Conservation (phyloP, 1,139 yeast species). For the Candida sojae region DNA sequence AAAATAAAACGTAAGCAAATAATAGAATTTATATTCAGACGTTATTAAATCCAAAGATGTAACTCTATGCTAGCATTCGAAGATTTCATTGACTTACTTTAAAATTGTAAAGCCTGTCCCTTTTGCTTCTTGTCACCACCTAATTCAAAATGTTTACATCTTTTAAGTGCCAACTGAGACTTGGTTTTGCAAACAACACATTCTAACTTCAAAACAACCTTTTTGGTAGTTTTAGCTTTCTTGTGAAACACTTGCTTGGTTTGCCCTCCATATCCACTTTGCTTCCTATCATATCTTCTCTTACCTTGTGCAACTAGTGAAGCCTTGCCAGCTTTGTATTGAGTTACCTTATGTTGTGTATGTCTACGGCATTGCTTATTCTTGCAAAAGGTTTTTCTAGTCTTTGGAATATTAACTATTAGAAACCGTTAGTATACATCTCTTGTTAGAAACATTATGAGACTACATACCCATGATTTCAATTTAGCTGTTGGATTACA, state of each 20-base stretch:
- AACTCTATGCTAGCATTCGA: no score
- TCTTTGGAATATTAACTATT: conserved; percentile 2
- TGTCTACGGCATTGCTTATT: conserved; percentile 1
- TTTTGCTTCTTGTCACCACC: conserved; percentile 3
- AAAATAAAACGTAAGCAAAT: no score
- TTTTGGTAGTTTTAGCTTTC: conserved; percentile 1
- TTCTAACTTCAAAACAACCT: conserved; percentile 3
- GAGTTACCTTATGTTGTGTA: conserved; percentile 2
- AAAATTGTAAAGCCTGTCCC: conserved; percentile 96
- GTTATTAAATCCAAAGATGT: no score
- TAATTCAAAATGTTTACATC: conserved; percentile 3
- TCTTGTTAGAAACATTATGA: no score
- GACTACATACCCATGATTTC: no score
- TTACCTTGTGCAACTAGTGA: conserved; percentile 1
- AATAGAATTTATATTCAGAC: no score
- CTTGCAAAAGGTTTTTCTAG: conserved; percentile 1
- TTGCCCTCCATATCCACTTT: conserved; percentile 1
- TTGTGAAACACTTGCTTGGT: conserved; percentile 1
- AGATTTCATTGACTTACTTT: conserved; percentile 23
- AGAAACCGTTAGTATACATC: no score
- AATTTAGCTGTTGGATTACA: no score
- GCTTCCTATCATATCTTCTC: conserved; percentile 2
- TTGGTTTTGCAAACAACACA: conserved; percentile 3
- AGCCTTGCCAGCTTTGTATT: conserved; percentile 2
- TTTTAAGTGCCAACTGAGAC: conserved; percentile 1